Base-by-base conservation (phyloP, 2,329 filamentous ascomycete genomes). In the Botrytis deweyae region DNA sequence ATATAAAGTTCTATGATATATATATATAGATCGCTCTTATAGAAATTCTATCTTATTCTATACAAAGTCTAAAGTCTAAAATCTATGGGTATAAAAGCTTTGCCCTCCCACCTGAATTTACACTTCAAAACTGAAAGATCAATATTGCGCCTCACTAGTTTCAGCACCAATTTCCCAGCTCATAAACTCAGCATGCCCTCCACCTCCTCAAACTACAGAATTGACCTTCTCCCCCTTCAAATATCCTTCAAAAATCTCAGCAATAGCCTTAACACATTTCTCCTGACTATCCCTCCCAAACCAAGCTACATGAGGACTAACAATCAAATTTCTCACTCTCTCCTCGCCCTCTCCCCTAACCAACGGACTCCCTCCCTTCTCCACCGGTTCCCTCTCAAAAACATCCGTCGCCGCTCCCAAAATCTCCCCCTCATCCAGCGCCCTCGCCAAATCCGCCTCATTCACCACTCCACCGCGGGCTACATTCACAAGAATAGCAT, bases 401-500 rank as follows among this genome's bases (percentile, higher is more conserved):
- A 70, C 52, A 70, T 55, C 67, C 55, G 52, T 70, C 22, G 52
- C 67, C 6, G 67, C 67, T 20, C 66, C 67, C 66, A 70, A 61
- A 7, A 59, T 70, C 12, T 49, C 55, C 7, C 55, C 25, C 4
- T 1, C 4, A 42, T 61, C 49, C 49, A 70, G 25, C 10, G 52
- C 67, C 8, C 8, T 4, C 12, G 55, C 55, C 22, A 70, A 38
- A 70, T 33, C 52, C 25, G 10, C n/a, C 10, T 70, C 67, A 44
- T 70, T 59, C 0, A 70, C 67, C 9, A 70, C 67, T 3, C 66
- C 66, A 4, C 66, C 66, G 6, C 67, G 67, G 4, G 67, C 67
- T 3, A 70, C 67, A 25, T 70, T 61, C 1, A 70, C 33, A 1
- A 61, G 18, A 20, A 55, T 70, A 3, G 67, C 67, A 25, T 70